These are phyloP conservation scores for Neobulgaria alba DNA, from an alignment of 2,329 filamentous ascomycete species.

Conservation along the genomic window DNA sequence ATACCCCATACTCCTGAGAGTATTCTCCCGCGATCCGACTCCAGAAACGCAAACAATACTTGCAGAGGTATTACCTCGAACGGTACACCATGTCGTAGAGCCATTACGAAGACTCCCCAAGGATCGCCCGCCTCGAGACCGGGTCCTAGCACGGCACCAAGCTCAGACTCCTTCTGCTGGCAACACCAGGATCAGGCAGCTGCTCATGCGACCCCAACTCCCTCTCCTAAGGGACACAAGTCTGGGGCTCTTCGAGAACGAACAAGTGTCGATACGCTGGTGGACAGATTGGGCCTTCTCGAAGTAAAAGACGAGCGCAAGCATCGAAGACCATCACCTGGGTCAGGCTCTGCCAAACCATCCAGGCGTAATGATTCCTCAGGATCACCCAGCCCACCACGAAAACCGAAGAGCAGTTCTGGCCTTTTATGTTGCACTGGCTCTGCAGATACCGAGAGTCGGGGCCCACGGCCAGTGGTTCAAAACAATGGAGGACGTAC, in stretches of 20 bases:
- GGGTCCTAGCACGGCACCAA: conserved; percentile 11
- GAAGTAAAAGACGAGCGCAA: conserved; percentile 41
- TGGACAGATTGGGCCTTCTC: conserved; percentile 69
- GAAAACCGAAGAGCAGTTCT: conserved; percentile 17
- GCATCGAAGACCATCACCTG: conserved; percentile 19
- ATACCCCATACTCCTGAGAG: conserved; percentile 73
- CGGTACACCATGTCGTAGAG: conserved; percentile 75
- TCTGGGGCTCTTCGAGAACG: conserved; percentile 50
- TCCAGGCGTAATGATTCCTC: conserved; percentile 1
- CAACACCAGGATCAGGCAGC: conserved; percentile 79
- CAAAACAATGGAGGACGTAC: conserved; percentile 9
- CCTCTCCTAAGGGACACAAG: conserved; percentile 26
- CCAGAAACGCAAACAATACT: conserved; percentile 72
- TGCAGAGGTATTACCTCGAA: conserved; percentile 79
- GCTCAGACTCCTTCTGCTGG: conserved; percentile 62
- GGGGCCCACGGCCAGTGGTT: conserved; percentile 20
- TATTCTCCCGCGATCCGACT: conserved; percentile 69
- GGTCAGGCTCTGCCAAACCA: conserved; percentile 18
- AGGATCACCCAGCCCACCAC: conserved; percentile 7
- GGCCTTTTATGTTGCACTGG: conserved; percentile 26
- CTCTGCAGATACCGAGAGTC: conserved; percentile 16
- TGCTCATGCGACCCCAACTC: conserved; percentile 34
- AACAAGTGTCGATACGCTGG: conserved; percentile 79
- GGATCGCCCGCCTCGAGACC: not conserved
- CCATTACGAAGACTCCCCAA: conserved; percentile 41